Base-by-base conservation (phyloP, 2,329 filamentous ascomycete genomes). In the Ceratocystis cubensis region DNA sequence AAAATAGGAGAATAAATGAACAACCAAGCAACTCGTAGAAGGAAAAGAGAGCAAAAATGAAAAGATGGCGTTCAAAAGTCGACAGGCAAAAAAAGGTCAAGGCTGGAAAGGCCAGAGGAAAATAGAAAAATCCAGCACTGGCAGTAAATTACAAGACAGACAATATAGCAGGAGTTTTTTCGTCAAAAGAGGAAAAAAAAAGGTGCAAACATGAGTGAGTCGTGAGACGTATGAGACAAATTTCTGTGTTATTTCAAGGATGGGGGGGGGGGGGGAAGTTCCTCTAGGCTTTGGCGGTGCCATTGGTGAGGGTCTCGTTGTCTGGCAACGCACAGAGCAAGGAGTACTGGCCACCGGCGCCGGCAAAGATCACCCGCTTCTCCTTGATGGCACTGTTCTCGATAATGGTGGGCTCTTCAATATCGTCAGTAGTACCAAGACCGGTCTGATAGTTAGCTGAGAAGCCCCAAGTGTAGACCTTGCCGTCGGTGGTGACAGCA, bases 301-400 rank as follows among this genome's bases (percentile, higher is more conserved):
- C 75, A 56, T 77, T 77, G 50, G 70, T 69, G 66, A 61, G 46
- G 22, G 70, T 70, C 4, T 33, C 33, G 62, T 71, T 71, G 0
- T 61, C 70, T 28, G 76, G 71, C 68, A 73, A 73, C 65, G 81
- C 81, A 8, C 81, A 79, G n/a, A 89, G 71, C 28, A 89, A 76
- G 1, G 86, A 88, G 75, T 85, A 96, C 73, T 96, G 92, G 4
- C 91, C 91, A 70, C 93, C 92, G n/a, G 88, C 88, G 56, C 89
- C 89, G n/a, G 88, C 89, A 76, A 82, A 90, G 44, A 85, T 81
- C 56, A 96, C 80, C 75, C 86, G 85, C 76, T 88, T 86, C 53
- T 84, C 89, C 37, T 85, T 82, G 33, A 94, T 83, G 53, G 91
- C 91, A 13, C 86, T 88, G 78, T 96, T 96, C 72, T 95, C 88